phyloP scores from a whole-genome alignment of 768 basidiomycete genomes.

The Pleurotus giganteus region DNA sequence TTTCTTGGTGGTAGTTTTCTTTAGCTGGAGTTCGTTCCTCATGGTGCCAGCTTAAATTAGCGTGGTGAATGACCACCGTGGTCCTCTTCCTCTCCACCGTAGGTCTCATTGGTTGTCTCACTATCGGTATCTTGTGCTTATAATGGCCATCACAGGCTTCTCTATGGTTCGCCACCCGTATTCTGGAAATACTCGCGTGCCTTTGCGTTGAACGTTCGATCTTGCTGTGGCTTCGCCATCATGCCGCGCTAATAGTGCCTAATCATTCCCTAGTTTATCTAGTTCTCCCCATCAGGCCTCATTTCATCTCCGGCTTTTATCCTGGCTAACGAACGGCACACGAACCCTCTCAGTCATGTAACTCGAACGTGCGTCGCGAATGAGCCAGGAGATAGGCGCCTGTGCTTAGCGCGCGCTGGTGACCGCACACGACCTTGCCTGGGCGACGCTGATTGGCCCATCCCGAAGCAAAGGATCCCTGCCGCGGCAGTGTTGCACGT shows the following conservation, averaged over 20 bases:
- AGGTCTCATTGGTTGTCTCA: not conserved
- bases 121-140: not conserved
- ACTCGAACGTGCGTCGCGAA: constrained; percentile 29
- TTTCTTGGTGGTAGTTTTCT: no score
- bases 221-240: not conserved
- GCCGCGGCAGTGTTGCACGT: constrained; percentile 17
- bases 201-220: not conserved
- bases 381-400: constrained; percentile 24
- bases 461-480: constrained; percentile 1
- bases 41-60: no score
- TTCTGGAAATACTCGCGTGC: not conserved
- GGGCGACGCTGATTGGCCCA: constrained; percentile 4
- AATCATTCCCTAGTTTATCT: not conserved
- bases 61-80: not conserved
- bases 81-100: not conserved
- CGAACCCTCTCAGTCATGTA: not conserved
- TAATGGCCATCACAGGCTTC: not conserved
- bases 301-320: not conserved
- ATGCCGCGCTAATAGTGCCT: not conserved
- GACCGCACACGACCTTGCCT: constrained; percentile 29
- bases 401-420: constrained; percentile 17
- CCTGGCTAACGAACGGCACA: constrained; percentile 5
- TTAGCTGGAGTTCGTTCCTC: no score
- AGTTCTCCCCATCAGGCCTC: not conserved
- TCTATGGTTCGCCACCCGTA: not conserved